phyloP scores from a whole-genome alignment of 805 yeast genomes.

The Maudiozyma barnettii region DNA sequence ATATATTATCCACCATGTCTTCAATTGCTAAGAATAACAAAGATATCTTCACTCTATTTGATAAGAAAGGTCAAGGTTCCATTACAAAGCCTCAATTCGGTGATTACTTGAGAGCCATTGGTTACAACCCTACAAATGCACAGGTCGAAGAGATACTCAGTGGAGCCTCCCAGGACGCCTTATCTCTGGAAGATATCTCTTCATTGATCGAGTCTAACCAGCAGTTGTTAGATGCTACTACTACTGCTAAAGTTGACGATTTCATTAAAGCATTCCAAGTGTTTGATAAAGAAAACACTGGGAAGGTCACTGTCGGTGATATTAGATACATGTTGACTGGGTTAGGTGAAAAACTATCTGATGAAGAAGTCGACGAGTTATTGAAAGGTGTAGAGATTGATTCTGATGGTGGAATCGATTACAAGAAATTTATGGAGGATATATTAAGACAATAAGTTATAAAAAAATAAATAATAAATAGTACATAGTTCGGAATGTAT shows the following conservation, averaged over 20 bases:
- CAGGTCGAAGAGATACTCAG: conserved; percentile 20
- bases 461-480: not conserved
- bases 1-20: not conserved
- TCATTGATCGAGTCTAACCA: conserved; percentile 19
- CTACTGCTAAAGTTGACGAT: conserved; percentile 40
- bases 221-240: conserved; percentile 23
- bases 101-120: conserved; percentile 90
- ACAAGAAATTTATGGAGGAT: conserved; percentile 88
- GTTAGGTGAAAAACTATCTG: conserved; percentile 87
- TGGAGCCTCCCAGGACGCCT: conserved; percentile 9
- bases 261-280: conserved; percentile 95
- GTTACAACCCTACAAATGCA: conserved; percentile 89
- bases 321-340: conserved; percentile 89
- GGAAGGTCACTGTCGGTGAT: conserved; percentile 95
- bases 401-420: conserved; percentile 89
- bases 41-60: conserved; percentile 95
- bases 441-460: conserved; percentile 73
- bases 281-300: conserved; percentile 91
- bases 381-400: conserved; percentile 92
- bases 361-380: conserved; percentile 89
- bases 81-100: conserved; percentile 80
- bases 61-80: conserved; percentile 89
- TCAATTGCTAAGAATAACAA: conserved; percentile 33
- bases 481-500: too few relatives aligned
- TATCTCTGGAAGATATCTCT: conserved; percentile 24